Evolutionary conservation across 2,329 filamentous ascomycete genomes (phyloP).

Genomic region (Botrytis pseudocinerea): DNA sequence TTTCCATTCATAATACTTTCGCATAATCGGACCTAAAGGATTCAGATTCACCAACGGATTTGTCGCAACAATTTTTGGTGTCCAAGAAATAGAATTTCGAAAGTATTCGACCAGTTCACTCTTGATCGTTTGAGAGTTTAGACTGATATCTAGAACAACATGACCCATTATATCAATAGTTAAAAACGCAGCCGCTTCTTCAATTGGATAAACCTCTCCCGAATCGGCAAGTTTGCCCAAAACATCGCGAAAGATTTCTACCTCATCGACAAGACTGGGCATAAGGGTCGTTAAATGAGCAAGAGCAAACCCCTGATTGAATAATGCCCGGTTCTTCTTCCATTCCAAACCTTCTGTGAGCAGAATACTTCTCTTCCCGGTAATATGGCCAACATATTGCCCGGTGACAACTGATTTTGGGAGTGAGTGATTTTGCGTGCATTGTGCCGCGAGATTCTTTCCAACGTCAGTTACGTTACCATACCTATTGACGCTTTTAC

Average conservation of each 20-base stretch:
- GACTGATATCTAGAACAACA: slow-evolving; percentile 25
- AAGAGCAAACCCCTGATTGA: slow-evolving; percentile 35
- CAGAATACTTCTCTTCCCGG: slow-evolving; percentile 27
- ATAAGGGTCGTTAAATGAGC: slow-evolving; percentile 29
- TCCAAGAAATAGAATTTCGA: slow-evolving; percentile 31
- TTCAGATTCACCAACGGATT: slow-evolving; percentile 26
- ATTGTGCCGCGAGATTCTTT: slow-evolving; percentile 20
- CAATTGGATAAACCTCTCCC: slow-evolving; percentile 30
- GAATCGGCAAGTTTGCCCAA: slow-evolving; percentile 29
- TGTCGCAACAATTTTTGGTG: slow-evolving; percentile 27
- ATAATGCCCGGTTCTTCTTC: slow-evolving; percentile 33
- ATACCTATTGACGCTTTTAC: neutral
- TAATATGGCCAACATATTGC: slow-evolving; percentile 17
- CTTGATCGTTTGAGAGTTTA: slow-evolving; percentile 29
- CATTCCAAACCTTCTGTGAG: slow-evolving; percentile 34
- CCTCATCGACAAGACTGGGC: slow-evolving; percentile 31
- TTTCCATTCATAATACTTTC: slow-evolving; percentile 30
- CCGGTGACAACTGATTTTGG: neutral
- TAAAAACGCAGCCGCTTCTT: slow-evolving; percentile 28
- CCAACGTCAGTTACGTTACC: neutral
- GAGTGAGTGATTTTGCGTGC: slow-evolving; percentile 20
- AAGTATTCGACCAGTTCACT: slow-evolving; percentile 31
- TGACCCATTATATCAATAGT: slow-evolving; percentile 35
- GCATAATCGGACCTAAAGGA: slow-evolving; percentile 28
- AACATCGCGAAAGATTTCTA: slow-evolving; percentile 24